Percentiles rank a stretch among this genome's conserved stretches.
These are phyloP conservation scores for Eutrema heterophyllum DNA, from an alignment of 345 rosid genomes.

Conservation along the genomic window DNA sequence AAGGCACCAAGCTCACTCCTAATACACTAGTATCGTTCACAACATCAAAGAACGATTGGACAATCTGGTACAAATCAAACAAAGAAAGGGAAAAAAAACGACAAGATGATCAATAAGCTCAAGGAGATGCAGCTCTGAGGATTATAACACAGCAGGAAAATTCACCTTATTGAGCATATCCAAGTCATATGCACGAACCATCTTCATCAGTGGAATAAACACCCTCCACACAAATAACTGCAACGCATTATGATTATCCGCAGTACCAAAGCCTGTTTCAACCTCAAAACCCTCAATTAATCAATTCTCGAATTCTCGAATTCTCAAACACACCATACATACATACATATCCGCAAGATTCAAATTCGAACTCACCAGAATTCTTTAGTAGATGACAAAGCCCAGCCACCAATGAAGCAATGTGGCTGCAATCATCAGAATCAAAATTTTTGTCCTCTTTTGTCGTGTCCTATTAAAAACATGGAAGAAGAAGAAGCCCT, in stretches of 20 bases:
- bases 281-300: neutral
- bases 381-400: constrained; percentile 72
- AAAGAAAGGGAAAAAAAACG: constrained; percentile 8
- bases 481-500: neutral
- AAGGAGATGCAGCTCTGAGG: neutral
- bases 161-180: constrained; percentile 71
- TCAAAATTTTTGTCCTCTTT: constrained; percentile 40
- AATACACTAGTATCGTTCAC: constrained; percentile 53
- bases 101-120: constrained; percentile 16
- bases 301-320: neutral
- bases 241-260: constrained; percentile 38
- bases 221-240: constrained; percentile 57
- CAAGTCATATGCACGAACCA: constrained; percentile 52
- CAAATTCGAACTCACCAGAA: constrained; percentile 40
- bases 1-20: constrained; percentile 68
- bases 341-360: neutral
- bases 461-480: constrained; percentile 36
- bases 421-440: constrained; percentile 32
- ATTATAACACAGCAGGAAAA: neutral
- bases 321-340: neutral
- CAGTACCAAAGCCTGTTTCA: constrained; percentile 33
- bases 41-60: constrained; percentile 56
- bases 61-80: constrained; percentile 44
- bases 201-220: constrained; percentile 66
- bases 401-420: constrained; percentile 55